Evolutionary conservation across 1,284 basidiomycete genomes (phyloP).

Genomic region (Polyporus tsugae): DNA sequence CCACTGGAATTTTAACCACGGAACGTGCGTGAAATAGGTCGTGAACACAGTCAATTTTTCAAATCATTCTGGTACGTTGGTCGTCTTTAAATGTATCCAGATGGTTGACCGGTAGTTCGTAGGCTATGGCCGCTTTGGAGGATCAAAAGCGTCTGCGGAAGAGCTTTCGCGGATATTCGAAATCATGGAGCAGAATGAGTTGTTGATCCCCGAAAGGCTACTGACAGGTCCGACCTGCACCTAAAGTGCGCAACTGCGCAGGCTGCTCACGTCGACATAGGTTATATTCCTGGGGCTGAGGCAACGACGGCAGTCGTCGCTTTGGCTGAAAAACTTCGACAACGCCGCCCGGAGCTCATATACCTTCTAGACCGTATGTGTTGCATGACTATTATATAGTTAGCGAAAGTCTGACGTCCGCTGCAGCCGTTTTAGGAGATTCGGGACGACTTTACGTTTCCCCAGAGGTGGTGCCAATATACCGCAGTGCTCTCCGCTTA

Average conservation of each 20-base stretch:
- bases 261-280: slow-evolving; percentile 43
- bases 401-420: not conserved
- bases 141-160: slow-evolving; percentile 73
- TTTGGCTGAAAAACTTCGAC: slow-evolving; percentile 68
- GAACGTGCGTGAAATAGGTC: slow-evolving; percentile 61
- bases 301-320: slow-evolving; percentile 75
- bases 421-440: slow-evolving; percentile 87
- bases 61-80: slow-evolving; percentile 86
- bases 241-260: not conserved
- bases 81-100: not conserved
- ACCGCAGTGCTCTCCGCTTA: slow-evolving; percentile 80
- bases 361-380: slow-evolving; percentile 93
- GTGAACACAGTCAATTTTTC: slow-evolving; percentile 96
- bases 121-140: slow-evolving; percentile 84
- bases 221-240: slow-evolving; percentile 65
- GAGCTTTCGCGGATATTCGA: slow-evolving; percentile 77
- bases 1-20: slow-evolving; percentile 10
- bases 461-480: slow-evolving; percentile 88
- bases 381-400: not conserved
- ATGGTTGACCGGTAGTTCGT: slow-evolving; percentile 3
- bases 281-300: slow-evolving; percentile 90
- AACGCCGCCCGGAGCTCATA: slow-evolving; percentile 65
- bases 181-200: slow-evolving; percentile 71
- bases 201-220: slow-evolving; percentile 70
- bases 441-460: slow-evolving; percentile 90